Conservation (phyloP, 768 basidiomycete genomes). For the Phlebiopsis gigantea region DNA sequence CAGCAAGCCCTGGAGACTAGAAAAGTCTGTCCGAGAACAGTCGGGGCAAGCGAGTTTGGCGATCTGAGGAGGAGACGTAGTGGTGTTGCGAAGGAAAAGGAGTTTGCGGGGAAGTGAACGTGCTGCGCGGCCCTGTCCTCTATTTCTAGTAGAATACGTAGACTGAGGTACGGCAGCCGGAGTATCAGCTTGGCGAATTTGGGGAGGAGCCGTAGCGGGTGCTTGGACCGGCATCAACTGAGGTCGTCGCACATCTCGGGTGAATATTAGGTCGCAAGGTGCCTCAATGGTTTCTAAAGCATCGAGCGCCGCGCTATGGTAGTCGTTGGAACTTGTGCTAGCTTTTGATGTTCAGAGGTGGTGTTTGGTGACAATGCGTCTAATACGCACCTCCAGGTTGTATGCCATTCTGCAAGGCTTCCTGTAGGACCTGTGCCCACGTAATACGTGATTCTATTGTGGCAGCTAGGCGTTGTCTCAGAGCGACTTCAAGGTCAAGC, state of each 20-base stretch:
- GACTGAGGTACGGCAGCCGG: neutral
- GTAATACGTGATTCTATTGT: constrained; percentile 40
- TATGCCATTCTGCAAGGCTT: constrained; percentile 24
- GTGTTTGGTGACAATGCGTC: neutral
- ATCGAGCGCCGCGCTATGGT: constrained; percentile 30
- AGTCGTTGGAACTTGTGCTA: constrained; percentile 24
- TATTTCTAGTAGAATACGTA: constrained; percentile 15
- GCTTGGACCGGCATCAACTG: neutral
- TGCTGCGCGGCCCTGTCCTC: constrained; percentile 13
- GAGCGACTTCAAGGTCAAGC: constrained; percentile 37
- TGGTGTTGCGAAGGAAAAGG: constrained; percentile 34
- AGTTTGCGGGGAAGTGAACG: constrained; percentile 28
- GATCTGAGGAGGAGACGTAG: constrained; percentile 26
- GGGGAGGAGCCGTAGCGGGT: constrained; percentile 1
- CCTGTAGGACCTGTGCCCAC: constrained; percentile 39
- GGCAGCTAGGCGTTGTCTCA: constrained; percentile 36
- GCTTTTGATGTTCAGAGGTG: neutral
- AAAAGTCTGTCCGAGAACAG: constrained; percentile 43
- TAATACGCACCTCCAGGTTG: neutral
- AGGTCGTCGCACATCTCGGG: constrained; percentile 21
- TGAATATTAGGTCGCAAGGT: constrained; percentile 33
- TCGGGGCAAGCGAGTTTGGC: constrained; percentile 37
- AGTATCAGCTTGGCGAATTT: constrained; percentile 22
- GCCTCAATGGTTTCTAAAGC: constrained; percentile 37
- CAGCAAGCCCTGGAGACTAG: constrained; percentile 45